phyloP scores from a whole-genome alignment of 78 protist genomes.

The Dictyostelium capitatum region DNA sequence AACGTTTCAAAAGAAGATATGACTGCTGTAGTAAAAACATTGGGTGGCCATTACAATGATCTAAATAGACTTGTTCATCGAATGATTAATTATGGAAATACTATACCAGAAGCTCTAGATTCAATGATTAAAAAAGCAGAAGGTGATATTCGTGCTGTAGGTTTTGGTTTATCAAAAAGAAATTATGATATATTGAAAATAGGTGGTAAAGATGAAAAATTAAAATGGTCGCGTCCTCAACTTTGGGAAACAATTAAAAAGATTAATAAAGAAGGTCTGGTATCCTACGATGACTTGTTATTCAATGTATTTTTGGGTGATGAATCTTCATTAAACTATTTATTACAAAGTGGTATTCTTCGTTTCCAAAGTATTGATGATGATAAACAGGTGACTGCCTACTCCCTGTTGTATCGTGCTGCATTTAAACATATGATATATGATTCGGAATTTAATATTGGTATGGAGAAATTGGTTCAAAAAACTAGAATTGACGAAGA shows the following conservation, averaged over 20 bases:
- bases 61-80: conserved; percentile 38
- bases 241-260: conserved; percentile 70
- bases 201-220: background rate
- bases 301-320: conserved; percentile 75
- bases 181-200: conserved; percentile 3
- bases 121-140: conserved; percentile 39
- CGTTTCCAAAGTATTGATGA: conserved; percentile 39
- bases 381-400: conserved; percentile 53
- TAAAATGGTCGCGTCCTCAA: conserved; percentile 76
- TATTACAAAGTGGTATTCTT: conserved; percentile 7
- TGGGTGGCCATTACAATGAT: conserved; percentile 77
- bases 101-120: background rate
- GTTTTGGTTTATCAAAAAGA: conserved; percentile 72
- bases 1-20: conserved; percentile 1
- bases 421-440: conserved; percentile 72
- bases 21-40: background rate
- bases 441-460: conserved; percentile 63
- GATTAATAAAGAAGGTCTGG: conserved; percentile 17
- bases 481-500: conserved; percentile 79
- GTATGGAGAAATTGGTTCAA: conserved; percentile 69
- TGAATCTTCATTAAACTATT: conserved; percentile 50
- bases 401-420: conserved; percentile 50
- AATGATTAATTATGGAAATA: conserved; percentile 43
- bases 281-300: conserved; percentile 37
- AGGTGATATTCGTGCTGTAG: conserved; percentile 62